Percentiles rank a stretch among this genome's conserved stretches.
Conservation (phyloP, 192 early-diverging fungal genomes). For the Podila epicladia region DNA sequence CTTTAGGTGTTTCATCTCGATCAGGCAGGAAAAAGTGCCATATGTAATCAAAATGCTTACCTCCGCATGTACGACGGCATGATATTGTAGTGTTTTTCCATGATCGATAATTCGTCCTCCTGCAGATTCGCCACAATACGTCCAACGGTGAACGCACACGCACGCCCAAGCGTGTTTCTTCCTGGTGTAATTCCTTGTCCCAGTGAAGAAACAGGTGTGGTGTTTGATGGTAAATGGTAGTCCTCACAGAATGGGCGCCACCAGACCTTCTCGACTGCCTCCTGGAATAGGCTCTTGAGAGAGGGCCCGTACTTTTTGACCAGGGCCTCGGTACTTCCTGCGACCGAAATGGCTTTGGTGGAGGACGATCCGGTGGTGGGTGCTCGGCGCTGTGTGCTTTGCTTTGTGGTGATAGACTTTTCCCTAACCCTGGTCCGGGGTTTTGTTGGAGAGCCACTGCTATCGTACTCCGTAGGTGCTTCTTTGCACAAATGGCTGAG, state of each 20-base stretch:
- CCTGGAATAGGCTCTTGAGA: constrained; percentile 21
- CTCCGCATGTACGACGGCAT: constrained; percentile 35
- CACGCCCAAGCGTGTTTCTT: constrained; percentile 6
- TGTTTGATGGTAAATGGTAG: constrained; percentile 21
- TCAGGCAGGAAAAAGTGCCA: not conserved
- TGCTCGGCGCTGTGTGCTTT: not conserved
- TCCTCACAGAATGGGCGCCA: constrained; percentile 46
- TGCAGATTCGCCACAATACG: constrained; percentile 12
- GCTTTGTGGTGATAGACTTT: not conserved
- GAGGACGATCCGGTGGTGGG: not conserved
- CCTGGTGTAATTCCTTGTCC: constrained; percentile 1
- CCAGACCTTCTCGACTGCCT: constrained; percentile 37
- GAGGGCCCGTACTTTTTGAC: constrained; percentile 21
- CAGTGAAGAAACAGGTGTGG: not conserved
- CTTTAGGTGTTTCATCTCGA: not conserved
- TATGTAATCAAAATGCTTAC: not conserved
- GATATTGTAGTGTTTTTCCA: constrained; percentile 28
- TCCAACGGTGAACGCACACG: constrained; percentile 24
- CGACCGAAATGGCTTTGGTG: not conserved
- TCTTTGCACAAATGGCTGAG: constrained; percentile 12
- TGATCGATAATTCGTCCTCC: not conserved
- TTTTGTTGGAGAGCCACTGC: not conserved
- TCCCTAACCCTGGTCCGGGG: not conserved
- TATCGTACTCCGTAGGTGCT: not conserved
- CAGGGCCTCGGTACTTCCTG: constrained; percentile 2